These are phyloP conservation scores for Pseudogymnoascus pannorum DNA, from an alignment of 2,329 filamentous ascomycete species.

Conservation along the genomic window DNA sequence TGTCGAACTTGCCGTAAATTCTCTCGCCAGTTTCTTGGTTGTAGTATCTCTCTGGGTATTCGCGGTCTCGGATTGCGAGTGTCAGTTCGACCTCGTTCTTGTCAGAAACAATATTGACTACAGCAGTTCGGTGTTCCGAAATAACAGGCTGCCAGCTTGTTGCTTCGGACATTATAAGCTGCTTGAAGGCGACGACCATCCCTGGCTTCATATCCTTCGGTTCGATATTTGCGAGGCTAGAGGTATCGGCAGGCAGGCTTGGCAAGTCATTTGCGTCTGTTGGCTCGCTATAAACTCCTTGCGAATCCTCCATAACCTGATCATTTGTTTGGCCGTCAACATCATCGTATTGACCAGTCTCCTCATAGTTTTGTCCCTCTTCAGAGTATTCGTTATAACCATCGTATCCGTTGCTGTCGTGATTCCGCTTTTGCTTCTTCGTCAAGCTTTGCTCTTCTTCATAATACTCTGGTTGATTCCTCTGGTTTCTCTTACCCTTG, in stretches of 20 bases:
- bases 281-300: slow-evolving; percentile 34
- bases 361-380: slow-evolving; percentile 27
- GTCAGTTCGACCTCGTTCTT: slow-evolving; percentile 50
- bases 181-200: slow-evolving; percentile 63
- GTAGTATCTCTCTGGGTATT: slow-evolving; percentile 48
- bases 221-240: slow-evolving; percentile 43
- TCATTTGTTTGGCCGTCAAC: slow-evolving; percentile 19
- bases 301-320: slow-evolving; percentile 22
- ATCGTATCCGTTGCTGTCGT: slow-evolving; percentile 35
- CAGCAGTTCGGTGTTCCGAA: slow-evolving; percentile 55
- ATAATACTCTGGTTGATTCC: slow-evolving; percentile 34
- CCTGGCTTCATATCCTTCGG: slow-evolving; percentile 44
- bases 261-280: slow-evolving; percentile 56
- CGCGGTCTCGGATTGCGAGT: slow-evolving; percentile 63
- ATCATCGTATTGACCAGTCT: slow-evolving; percentile 19
- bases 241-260: slow-evolving; percentile 49
- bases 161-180: slow-evolving; percentile 51
- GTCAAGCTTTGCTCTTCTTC: slow-evolving; percentile 29
- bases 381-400: slow-evolving; percentile 30
- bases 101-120: slow-evolving; percentile 50
- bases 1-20: slow-evolving; percentile 72
- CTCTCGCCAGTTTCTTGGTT: slow-evolving; percentile 63
- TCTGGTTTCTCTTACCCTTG: slow-evolving; percentile 44
- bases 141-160: slow-evolving; percentile 62
- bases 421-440: slow-evolving; percentile 45